Percentiles rank a stretch among this genome's conserved stretches.
phyloP scores from a whole-genome alignment of 108 stramenopile genomes.

The Conticribra guillardii region DNA sequence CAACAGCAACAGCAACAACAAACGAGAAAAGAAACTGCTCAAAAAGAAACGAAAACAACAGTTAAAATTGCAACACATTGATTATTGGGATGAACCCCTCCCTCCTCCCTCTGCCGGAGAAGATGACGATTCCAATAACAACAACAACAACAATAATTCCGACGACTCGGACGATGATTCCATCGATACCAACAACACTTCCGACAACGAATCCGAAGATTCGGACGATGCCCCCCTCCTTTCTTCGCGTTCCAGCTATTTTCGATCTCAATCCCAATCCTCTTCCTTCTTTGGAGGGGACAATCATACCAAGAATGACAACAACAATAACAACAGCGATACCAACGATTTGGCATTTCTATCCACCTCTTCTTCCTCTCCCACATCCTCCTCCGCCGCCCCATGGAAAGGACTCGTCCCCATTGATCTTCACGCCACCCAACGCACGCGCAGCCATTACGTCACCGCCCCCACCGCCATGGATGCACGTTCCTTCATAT shows the following conservation, averaged over 20 bases:
- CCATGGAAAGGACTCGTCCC: slow-evolving; percentile 67
- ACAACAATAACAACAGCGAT: slow-evolving; percentile 18
- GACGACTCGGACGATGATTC: slow-evolving; percentile 14
- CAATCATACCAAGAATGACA: slow-evolving; percentile 15
- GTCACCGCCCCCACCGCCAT: slow-evolving; percentile 62
- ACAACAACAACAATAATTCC: not conserved
- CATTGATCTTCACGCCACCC: slow-evolving; percentile 65
- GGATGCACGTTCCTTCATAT: slow-evolving; percentile 75
- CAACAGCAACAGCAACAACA: too few relatives aligned
- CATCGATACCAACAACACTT: slow-evolving; percentile 2
- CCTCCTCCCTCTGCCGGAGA: slow-evolving; percentile 63
- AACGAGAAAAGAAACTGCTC: slow-evolving; percentile 18
- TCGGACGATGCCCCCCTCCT: slow-evolving; percentile 14
- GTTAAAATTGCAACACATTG: too few relatives aligned
- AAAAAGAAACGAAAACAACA: slow-evolving; percentile 6
- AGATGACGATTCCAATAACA: slow-evolving; percentile 36
- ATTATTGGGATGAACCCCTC: slow-evolving; percentile 84
- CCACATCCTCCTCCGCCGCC: slow-evolving; percentile 5
- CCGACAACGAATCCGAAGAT: slow-evolving; percentile 2
- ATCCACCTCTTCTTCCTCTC: too few relatives aligned
- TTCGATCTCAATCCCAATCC: not conserved
- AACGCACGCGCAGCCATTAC: slow-evolving; percentile 61
- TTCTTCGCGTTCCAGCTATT: not conserved
- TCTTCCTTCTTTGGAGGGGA: not conserved
- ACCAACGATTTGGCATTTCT: slow-evolving; percentile 4